Evolutionary conservation across 352 stramenopile genomes (phyloP).

Genomic region (Vaucheria bursata): DNA sequence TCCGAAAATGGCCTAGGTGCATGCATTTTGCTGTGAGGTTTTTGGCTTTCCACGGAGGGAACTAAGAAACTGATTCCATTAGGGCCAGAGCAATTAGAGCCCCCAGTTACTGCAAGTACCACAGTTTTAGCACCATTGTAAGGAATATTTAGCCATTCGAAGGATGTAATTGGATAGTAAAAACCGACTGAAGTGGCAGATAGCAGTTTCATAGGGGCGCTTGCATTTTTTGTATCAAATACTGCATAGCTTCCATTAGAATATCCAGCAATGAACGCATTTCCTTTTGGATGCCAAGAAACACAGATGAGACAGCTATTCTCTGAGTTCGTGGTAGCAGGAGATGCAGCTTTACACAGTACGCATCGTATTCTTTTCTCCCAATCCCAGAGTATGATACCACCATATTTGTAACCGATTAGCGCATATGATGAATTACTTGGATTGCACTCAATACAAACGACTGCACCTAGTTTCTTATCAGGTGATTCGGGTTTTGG

Average conservation of each 20-base stretch:
- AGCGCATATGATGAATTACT: neutral
- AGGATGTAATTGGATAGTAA: neutral
- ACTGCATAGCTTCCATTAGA: neutral
- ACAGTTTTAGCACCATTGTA: neutral
- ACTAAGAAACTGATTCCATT: neutral
- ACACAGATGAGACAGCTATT: neutral
- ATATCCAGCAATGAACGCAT: neutral
- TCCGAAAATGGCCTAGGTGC: no score
- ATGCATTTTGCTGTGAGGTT: no score
- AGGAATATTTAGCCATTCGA: neutral
- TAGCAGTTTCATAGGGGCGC: neutral
- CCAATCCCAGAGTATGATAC: neutral
- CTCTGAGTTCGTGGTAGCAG: neutral
- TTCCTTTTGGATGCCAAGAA: neutral
- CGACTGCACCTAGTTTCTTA: neutral
- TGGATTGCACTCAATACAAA: neutral
- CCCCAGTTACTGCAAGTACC: neutral
- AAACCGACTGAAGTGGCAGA: neutral
- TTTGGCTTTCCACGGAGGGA: no score
- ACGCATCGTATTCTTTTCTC: neutral
- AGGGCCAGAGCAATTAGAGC: neutral
- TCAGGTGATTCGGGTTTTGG: neutral
- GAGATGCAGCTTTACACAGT: neutral
- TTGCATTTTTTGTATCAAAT: neutral
- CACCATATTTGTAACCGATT: neutral